phyloP scores from a whole-genome alignment of 1,139 yeast species.

The Pichiaceae sp. region DNA sequence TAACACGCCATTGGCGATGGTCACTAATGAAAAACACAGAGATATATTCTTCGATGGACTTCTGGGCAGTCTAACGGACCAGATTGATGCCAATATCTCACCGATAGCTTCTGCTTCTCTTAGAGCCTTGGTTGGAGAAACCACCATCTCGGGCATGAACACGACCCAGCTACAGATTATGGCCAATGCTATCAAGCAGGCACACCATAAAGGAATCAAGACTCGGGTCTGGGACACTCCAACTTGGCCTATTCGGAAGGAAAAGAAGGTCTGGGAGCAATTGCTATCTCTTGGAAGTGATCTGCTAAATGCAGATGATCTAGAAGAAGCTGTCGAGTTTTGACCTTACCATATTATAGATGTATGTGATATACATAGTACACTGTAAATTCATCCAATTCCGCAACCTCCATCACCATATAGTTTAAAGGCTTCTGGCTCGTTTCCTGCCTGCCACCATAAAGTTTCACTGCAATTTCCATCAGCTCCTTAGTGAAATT shows the following conservation, averaged over 20 bases:
- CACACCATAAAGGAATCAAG: slow-evolving; percentile 30
- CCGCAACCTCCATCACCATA: too few species aligned
- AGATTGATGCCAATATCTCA: slow-evolving; percentile 13
- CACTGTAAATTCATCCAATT: too few species aligned
- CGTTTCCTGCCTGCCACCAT: too few species aligned
- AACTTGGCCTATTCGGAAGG: slow-evolving; percentile 31
- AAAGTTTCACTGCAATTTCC: too few species aligned
- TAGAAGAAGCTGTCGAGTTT: slow-evolving; percentile 18
- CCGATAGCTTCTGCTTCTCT: slow-evolving; percentile 20
- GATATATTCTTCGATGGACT: slow-evolving; percentile 31
- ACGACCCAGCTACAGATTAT: slow-evolving; percentile 22
- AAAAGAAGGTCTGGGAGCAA: slow-evolving; percentile 33
- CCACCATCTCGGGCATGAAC: slow-evolving; percentile 19
- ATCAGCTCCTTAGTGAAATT: too few species aligned
- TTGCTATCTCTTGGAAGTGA: slow-evolving; percentile 30
- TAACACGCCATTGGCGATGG: slow-evolving; percentile 26
- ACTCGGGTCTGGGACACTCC: slow-evolving; percentile 49
- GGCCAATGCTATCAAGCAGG: slow-evolving; percentile 20
- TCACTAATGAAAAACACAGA: slow-evolving; percentile 18
- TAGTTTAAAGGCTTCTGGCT: too few species aligned
- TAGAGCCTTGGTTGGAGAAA: slow-evolving; percentile 12
- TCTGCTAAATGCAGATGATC: slow-evolving; percentile 37
- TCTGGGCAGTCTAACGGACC: slow-evolving; percentile 12
- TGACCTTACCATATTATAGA: too few species aligned
- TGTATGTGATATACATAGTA: too few species aligned